Conservation (phyloP, 305 asterid genomes). For the Fraxinus dipetala region DNA sequence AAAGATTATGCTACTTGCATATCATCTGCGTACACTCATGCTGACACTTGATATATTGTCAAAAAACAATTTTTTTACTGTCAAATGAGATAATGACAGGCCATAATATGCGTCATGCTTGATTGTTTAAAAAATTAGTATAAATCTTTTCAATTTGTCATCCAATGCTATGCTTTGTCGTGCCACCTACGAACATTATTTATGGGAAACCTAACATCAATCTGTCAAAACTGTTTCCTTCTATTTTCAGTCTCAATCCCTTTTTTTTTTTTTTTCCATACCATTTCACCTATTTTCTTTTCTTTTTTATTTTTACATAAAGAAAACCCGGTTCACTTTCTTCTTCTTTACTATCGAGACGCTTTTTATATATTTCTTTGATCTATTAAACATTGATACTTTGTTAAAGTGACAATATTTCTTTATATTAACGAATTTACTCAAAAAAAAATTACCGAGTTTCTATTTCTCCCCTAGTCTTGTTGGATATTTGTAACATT, state of each 20-base stretch:
- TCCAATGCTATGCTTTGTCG: conserved; percentile 16
- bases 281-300: background rate
- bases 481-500: background rate
- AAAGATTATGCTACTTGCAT: background rate
- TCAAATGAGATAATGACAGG: background rate
- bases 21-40: background rate
- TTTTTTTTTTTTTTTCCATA: too few relatives aligned
- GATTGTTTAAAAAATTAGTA: background rate
- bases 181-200: conserved; percentile 30
- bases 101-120: too few relatives aligned
- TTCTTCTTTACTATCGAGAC: background rate
- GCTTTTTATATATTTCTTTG: background rate
- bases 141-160: background rate
- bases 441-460: too few relatives aligned
- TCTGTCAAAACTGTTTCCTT: conserved; percentile 1
- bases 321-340: background rate
- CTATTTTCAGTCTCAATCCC: background rate
- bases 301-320: too few relatives aligned
- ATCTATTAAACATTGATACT: too few relatives aligned
- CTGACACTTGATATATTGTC: background rate
- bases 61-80: background rate
- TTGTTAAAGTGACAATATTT: background rate
- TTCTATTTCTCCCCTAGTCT: background rate
- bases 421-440: too few relatives aligned
- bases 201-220: conserved; percentile 11